Percentiles rank a stretch among this genome's conserved stretches.
phyloP scores from a whole-genome alignment of 2,329 filamentous ascomycete genomes.

The Alternaria sp. region DNA sequence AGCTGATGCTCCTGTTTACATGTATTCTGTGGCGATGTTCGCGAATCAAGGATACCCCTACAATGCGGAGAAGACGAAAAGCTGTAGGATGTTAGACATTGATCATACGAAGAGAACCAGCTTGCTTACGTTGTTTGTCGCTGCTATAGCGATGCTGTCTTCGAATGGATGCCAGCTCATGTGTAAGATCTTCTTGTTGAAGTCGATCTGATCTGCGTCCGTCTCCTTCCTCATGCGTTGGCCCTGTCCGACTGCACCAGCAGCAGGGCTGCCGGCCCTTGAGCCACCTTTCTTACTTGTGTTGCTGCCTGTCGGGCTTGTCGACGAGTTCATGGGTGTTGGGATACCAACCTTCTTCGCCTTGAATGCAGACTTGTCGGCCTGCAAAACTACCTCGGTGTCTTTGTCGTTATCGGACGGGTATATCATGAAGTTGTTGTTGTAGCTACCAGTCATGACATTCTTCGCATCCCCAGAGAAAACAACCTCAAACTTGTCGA shows the following conservation, averaged over 20 bases:
- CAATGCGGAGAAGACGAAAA: conserved; percentile 63
- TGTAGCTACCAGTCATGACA: conserved; percentile 99
- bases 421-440: conserved; percentile 99
- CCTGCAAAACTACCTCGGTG: conserved; percentile 95
- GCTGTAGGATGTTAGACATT: conserved; percentile 45
- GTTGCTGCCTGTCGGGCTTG: conserved; percentile 70
- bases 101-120: neutral
- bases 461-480: conserved; percentile 99
- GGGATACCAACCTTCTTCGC: conserved; percentile 99
- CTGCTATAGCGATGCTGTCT: conserved; percentile 98
- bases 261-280: conserved; percentile 85
- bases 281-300: conserved; percentile 86
- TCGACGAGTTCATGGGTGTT: conserved; percentile 88
- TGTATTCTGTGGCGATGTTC: conserved; percentile 31
- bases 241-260: conserved; percentile 72
- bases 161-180: conserved; percentile 99
- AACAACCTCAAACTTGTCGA: conserved; percentile 99
- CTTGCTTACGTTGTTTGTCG: conserved; percentile 93
- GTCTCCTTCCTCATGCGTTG: conserved; percentile 99
- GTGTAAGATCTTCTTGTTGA: conserved; percentile 99
- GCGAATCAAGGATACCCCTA: conserved; percentile 42
- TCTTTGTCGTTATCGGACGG: conserved; percentile 95
- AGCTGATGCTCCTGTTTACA: conserved; percentile 35
- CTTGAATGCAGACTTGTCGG: conserved; percentile 99
- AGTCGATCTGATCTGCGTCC: conserved; percentile 98